A percentile compares a stretch with the other conserved stretches of the same genome.
Evolutionary conservation across 805 yeast genomes (phyloP).

Genomic region (Metschnikowia matae): DNA sequence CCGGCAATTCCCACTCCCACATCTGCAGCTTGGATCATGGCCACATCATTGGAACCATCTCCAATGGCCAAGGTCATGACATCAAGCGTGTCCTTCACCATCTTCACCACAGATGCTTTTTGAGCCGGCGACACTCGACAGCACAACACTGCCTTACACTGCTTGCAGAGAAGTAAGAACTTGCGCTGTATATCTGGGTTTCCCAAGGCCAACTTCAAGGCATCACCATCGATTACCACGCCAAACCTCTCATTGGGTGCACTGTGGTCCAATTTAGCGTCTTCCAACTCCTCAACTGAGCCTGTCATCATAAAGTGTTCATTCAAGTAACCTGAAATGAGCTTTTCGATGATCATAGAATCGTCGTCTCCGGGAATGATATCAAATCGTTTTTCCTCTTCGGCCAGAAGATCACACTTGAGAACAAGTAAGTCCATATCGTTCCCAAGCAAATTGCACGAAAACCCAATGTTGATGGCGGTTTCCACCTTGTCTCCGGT

Average conservation of each 20-base stretch:
- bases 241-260: conserved; percentile 59
- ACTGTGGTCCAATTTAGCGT: conserved; percentile 57
- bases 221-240: conserved; percentile 67
- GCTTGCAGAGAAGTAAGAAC: conserved; percentile 68
- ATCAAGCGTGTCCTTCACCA: conserved; percentile 58
- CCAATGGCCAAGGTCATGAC: conserved; percentile 83
- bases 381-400: conserved; percentile 23
- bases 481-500: conserved; percentile 91
- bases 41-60: conserved; percentile 84
- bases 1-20: conserved; percentile 87
- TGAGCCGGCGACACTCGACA: conserved; percentile 84
- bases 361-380: conserved; percentile 17
- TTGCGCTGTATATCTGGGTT: conserved; percentile 37
- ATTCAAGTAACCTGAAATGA: conserved; percentile 50
- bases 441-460: conserved; percentile 70
- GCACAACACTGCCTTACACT: conserved; percentile 74
- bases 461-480: conserved; percentile 82
- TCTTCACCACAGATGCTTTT: conserved; percentile 67
- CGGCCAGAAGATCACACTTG: conserved; percentile 29
- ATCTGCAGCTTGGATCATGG: conserved; percentile 84
- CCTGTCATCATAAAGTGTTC: conserved; percentile 61
- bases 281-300: conserved; percentile 48
- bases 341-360: conserved; percentile 38
- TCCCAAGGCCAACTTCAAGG: conserved; percentile 45
- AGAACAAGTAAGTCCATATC: conserved; percentile 73